phyloP scores from a whole-genome alignment of 805 yeast species.

The Cyberlindnera mississippiensis region DNA sequence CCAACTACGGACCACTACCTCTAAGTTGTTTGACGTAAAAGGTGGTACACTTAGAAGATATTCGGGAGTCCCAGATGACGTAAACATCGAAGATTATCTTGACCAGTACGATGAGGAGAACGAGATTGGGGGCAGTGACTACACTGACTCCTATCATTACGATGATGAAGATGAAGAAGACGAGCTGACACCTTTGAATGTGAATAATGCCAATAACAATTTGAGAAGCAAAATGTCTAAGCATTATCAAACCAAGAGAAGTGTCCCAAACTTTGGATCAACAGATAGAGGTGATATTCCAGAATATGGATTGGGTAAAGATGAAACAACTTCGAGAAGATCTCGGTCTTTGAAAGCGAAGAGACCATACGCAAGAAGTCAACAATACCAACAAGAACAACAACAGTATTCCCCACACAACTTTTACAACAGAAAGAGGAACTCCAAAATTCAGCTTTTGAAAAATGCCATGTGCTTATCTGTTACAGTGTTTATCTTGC shows the following conservation, averaged over 20 bases:
- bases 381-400: conserved; percentile 20
- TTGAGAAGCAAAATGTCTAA: conserved; percentile 19
- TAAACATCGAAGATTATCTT: conserved; percentile 40
- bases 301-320: conserved; percentile 11
- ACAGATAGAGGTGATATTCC: conserved; percentile 13
- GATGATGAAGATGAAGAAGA: conserved; percentile 28
- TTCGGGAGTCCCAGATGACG: conserved; percentile 65
- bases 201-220: conserved; percentile 21
- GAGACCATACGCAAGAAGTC: conserved; percentile 21
- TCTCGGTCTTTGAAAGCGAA: conserved; percentile 10
- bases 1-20: conserved; percentile 62
- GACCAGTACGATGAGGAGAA: conserved; percentile 40
- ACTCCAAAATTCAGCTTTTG: conserved; percentile 30
- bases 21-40: conserved; percentile 67
- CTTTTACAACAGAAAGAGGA: conserved; percentile 31
- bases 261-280: conserved; percentile 17
- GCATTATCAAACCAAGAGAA: conserved; percentile 28
- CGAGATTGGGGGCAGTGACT: conserved; percentile 31
- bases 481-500: conserved; percentile 40
- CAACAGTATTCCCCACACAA: conserved; percentile 45
- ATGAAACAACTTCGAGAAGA: conserved; percentile 6
- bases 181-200: conserved; percentile 26
- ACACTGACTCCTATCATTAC: conserved; percentile 28
- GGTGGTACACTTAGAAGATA: conserved; percentile 71
- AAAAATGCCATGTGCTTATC: conserved; percentile 34